phyloP scores from a whole-genome alignment of 148 eudicot genomes.

The Silene latifolia region DNA sequence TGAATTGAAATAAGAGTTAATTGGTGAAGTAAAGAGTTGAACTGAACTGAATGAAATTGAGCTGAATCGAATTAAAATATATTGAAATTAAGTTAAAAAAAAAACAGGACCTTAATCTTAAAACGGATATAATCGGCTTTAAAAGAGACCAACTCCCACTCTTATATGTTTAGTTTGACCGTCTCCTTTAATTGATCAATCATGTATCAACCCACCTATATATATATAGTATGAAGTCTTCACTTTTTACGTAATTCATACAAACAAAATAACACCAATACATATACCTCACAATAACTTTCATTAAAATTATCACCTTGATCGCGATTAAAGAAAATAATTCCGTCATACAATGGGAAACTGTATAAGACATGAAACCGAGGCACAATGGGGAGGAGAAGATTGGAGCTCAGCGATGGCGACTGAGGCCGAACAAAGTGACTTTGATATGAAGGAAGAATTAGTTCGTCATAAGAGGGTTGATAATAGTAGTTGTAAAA shows the following conservation, averaged over 20 bases:
- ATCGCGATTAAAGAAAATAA: background rate
- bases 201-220: background rate
- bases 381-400: conserved; percentile 34
- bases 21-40: too few relatives aligned
- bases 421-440: conserved; percentile 4
- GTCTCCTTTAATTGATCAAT: background rate
- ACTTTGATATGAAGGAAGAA: conserved; percentile 9
- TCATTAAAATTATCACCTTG: background rate
- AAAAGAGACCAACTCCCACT: too few relatives aligned
- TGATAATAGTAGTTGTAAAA: too few relatives aligned
- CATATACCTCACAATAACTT: background rate
- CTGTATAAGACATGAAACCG: conserved; percentile 21
- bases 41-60: too few relatives aligned
- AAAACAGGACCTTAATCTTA: too few relatives aligned
- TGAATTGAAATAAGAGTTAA: too few relatives aligned
- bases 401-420: conserved; percentile 21
- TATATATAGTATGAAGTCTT: background rate
- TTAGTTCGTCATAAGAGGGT: too few relatives aligned
- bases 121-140: too few relatives aligned
- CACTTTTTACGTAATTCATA: background rate
- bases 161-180: conserved; percentile 15
- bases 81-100: too few relatives aligned
- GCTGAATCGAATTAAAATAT: too few relatives aligned
- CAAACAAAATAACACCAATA: background rate
- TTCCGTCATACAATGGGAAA: conserved; percentile 23